A percentile compares a stretch with the other conserved stretches of the same genome.
phyloP scores from a whole-genome alignment of 1,284 basidiomycete species.

The Psilocybe mexicana region DNA sequence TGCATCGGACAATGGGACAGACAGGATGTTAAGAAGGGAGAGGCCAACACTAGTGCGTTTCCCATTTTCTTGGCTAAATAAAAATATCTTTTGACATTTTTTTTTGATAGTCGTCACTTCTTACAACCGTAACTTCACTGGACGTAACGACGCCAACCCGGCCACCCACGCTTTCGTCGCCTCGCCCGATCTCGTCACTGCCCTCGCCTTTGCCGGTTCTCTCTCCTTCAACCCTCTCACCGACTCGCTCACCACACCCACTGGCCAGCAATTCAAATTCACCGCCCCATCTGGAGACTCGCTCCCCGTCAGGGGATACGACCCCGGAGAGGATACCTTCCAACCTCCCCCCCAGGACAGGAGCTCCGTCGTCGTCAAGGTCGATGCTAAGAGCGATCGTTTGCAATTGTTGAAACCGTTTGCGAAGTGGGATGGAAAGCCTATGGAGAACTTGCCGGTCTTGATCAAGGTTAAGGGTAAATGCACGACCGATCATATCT shows the following conservation, averaged over 20 bases:
- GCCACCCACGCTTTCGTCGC: conserved; percentile 99
- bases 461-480: conserved; percentile 99
- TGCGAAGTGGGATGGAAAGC: conserved; percentile 91
- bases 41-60: conserved; percentile 85
- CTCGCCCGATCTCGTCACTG: conserved; percentile 97
- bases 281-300: conserved; percentile 87
- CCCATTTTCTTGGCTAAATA: not conserved
- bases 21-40: conserved; percentile 95
- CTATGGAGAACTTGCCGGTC: conserved; percentile 86
- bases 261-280: conserved; percentile 99
- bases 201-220: conserved; percentile 92
- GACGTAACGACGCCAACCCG: conserved; percentile 99
- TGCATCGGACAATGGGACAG: conserved; percentile 99
- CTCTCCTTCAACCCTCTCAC: conserved; percentile 97
- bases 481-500: conserved; percentile 95
- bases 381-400: conserved; percentile 89
- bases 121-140: conserved; percentile 99
- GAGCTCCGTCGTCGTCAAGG: conserved; percentile 81
- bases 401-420: conserved; percentile 94
- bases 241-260: conserved; percentile 85
- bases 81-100: conserved; percentile 9
- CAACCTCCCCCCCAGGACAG: conserved; percentile 92
- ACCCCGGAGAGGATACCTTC: conserved; percentile 97
- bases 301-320: conserved; percentile 94
- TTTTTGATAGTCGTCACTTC: conserved; percentile 83